Evolutionary conservation across 352 stramenopile genomes (phyloP).

Genomic region (Phytophthora fragariae): DNA sequence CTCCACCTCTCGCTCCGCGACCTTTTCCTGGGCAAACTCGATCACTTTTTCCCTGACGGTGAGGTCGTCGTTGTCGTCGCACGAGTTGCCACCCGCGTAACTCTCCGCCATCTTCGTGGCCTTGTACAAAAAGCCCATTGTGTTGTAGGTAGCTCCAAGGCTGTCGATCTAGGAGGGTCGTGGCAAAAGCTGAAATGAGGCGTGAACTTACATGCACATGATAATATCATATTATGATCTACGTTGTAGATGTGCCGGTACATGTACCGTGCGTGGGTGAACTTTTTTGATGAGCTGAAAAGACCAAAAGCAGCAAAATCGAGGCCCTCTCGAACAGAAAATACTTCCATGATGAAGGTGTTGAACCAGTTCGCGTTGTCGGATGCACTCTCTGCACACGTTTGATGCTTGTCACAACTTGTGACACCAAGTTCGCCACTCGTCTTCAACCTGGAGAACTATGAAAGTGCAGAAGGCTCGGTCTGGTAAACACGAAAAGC

Average conservation of each 20-base stretch:
- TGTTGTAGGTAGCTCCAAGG: no score
- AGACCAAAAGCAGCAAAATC: background rate
- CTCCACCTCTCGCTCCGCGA: slow-evolving; percentile 22
- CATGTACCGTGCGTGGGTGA: slow-evolving; percentile 1
- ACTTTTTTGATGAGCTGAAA: slow-evolving; percentile 16
- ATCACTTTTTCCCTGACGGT: slow-evolving; percentile 23
- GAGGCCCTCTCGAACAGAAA: background rate
- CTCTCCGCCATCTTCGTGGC: slow-evolving; percentile 16
- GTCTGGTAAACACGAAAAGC: background rate
- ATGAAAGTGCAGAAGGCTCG: background rate
- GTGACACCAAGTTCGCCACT: background rate
- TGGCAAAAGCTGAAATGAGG: slow-evolving; percentile 4
- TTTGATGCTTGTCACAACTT: slow-evolving; percentile 6
- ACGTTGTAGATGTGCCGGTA: no score
- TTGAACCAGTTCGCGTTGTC: background rate
- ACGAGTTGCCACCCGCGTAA: slow-evolving; percentile 3
- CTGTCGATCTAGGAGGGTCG: no score
- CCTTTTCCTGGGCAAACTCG: slow-evolving; percentile 29
- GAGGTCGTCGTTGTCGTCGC: background rate
- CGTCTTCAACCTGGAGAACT: slow-evolving; percentile 7
- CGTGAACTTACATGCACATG: background rate
- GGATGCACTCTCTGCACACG: background rate
- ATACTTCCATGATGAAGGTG: background rate
- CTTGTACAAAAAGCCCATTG: slow-evolving; percentile 25
- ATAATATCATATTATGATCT: background rate